Conservation (phyloP, 345 rosid species). For the Eutrema japonicum region DNA sequence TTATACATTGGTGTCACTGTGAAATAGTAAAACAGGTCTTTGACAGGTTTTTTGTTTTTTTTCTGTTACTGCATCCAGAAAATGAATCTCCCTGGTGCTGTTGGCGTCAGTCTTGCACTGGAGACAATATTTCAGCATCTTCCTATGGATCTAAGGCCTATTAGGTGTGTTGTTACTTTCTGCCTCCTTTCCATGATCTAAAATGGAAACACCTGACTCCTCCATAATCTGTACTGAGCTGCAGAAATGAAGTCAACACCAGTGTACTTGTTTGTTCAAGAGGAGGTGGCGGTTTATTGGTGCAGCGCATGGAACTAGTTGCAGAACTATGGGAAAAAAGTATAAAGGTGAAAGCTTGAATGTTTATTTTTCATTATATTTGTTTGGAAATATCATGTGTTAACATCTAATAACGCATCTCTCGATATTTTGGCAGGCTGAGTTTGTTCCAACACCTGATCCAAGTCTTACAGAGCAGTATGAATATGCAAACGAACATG, state of each 20-base stretch:
- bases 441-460: constrained; percentile 82
- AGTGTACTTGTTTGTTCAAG: constrained; percentile 89
- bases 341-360: constrained; percentile 67
- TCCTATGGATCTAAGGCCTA: constrained; percentile 64
- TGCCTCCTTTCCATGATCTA: constrained; percentile 13
- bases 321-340: constrained; percentile 85
- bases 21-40: constrained; percentile 10
- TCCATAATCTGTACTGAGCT: constrained; percentile 27
- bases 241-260: constrained; percentile 68
- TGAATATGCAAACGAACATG: constrained; percentile 93
- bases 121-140: constrained; percentile 80
- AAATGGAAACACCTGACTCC: constrained; percentile 15
- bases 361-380: neutral
- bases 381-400: constrained; percentile 14
- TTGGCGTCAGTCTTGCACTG: constrained; percentile 86
- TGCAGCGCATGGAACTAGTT: constrained; percentile 90
- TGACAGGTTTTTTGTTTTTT: neutral
- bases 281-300: constrained; percentile 95
- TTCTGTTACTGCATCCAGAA: constrained; percentile 52
- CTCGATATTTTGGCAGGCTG: constrained; percentile 60
- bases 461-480: constrained; percentile 97
- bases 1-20: neutral
- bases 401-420: constrained; percentile 32
- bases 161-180: constrained; percentile 54
- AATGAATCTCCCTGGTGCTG: constrained; percentile 84